Evolutionary conservation across 208 protist species (phyloP), one percentile per base, ranked within the genome.

Genomic region (Porcisia hertigi): DNA sequence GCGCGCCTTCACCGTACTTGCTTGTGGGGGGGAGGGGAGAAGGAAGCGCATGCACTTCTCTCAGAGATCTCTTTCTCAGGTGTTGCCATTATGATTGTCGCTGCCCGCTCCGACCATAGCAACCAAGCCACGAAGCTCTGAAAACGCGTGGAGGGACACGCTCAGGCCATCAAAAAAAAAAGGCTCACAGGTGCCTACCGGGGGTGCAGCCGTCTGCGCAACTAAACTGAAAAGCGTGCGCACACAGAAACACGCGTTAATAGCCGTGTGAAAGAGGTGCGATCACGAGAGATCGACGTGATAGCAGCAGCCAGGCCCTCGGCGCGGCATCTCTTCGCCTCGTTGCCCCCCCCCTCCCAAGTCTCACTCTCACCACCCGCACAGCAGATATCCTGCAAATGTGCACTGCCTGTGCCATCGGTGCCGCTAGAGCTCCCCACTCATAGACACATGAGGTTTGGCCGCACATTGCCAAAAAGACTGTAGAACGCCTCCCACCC

Each of bases 401-500:
- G 36, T 52, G 63, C 63, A 25, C 41, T 52, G 18, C 18, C 18
- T 43, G 39, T 36, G 30, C 41, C 18, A 30, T 25, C 41, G 25
- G 41, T 30, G 63, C 23, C 39, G 63, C 16, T 14, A n/a, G 39
- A 34, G 8, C 23, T 49, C 25, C 8, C 7, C 20, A 1, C 2
- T 79, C 59, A 84, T 18, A 87, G 43, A 34, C 85, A 85, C 64
- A 91, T 71, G 64, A 95, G 80, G 71, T 95, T 87, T 0, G 73
- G 76, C 14, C 88, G 86, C 3, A 62, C 78, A 18, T 78, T 69
- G 23, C 74, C 83, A 80, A 92, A 95, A 39, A 86, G 69, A 20
- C 73, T 71, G 66, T 85, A 86, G 54, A 95, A 95, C 34, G 54
- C n/a, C 16, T 93, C 84, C 76, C 80, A 95, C 12, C 91, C 91